Evolutionary conservation across 2,329 filamentous ascomycete species (phyloP).

Genomic region (Teratosphaeriaceae sp.): DNA sequence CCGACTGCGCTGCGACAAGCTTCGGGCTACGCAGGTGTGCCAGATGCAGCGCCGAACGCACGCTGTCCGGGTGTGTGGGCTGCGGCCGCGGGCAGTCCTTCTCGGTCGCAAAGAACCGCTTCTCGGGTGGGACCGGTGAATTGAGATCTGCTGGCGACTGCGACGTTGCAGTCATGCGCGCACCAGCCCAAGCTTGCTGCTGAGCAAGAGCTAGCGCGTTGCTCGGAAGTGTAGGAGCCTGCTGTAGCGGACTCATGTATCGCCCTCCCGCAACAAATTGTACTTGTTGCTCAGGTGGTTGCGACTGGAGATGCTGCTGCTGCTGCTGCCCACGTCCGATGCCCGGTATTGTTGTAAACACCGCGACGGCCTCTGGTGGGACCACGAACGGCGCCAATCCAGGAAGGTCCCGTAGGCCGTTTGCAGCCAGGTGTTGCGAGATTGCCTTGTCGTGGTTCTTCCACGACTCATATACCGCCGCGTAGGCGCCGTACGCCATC

Average conservation of each 20-base stretch:
- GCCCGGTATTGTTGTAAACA: too few relatives aligned
- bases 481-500: background rate
- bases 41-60: slow-evolving; percentile 50
- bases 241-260: background rate
- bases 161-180: background rate
- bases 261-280: too few relatives aligned
- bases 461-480: background rate
- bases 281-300: too few relatives aligned
- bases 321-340: too few relatives aligned
- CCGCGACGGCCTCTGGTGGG: too few relatives aligned
- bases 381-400: too few relatives aligned
- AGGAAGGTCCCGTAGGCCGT: too few relatives aligned
- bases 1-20: slow-evolving; percentile 21
- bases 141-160: background rate
- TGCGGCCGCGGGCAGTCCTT: slow-evolving; percentile 25
- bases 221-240: background rate
- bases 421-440: too few relatives aligned
- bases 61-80: slow-evolving; percentile 39
- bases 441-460: background rate
- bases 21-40: slow-evolving; percentile 50
- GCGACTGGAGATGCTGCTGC: too few relatives aligned
- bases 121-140: background rate
- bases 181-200: background rate
- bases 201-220: slow-evolving; percentile 1
- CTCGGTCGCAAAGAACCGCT: slow-evolving; percentile 13